Percentiles rank a stretch among this genome's conserved stretches.
These are phyloP conservation scores for Vigna mungo DNA, from an alignment of 306 rosid species.

Conservation along the genomic window DNA sequence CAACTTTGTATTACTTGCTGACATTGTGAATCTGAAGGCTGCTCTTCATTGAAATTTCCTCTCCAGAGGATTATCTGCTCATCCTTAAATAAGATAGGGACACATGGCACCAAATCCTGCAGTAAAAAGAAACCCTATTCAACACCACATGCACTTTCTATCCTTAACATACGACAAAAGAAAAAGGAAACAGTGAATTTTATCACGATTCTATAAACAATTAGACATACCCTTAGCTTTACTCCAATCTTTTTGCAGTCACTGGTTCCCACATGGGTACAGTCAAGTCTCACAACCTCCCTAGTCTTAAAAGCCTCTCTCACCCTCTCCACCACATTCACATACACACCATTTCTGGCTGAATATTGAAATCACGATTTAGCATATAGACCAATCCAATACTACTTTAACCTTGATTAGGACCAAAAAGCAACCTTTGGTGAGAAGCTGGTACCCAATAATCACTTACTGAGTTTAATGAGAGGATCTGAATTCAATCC, in stretches of 20 bases:
- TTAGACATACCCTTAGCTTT: constrained; percentile 69
- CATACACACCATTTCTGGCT: constrained; percentile 96
- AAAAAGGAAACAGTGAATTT: constrained; percentile 9
- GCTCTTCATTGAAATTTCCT: constrained; percentile 59
- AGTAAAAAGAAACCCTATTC: constrained; percentile 8
- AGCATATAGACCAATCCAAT: neutral
- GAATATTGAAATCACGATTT: constrained; percentile 40
- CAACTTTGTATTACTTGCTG: constrained; percentile 20
- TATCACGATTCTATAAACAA: neutral
- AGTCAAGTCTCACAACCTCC: constrained; percentile 89
- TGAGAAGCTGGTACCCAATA: neutral
- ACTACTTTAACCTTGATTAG: constrained; percentile 25
- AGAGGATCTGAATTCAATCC: constrained; percentile 73
- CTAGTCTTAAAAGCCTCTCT: constrained; percentile 74
- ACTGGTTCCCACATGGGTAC: constrained; percentile 74
- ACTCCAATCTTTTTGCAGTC: constrained; percentile 91
- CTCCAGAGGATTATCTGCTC: constrained; percentile 94
- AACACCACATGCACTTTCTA: constrained; percentile 12
- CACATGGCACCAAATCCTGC: constrained; percentile 88
- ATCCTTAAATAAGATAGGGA: constrained; percentile 87
- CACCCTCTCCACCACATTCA: constrained; percentile 76
- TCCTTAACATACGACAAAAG: constrained; percentile 11
- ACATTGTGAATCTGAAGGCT: constrained; percentile 39
- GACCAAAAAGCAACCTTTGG: neutral
- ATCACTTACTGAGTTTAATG: constrained; percentile 85